These are phyloP conservation scores for Eragrostis nindensis DNA, from an alignment of 176 grass and related monocot genomes.

Conservation along the genomic window DNA sequence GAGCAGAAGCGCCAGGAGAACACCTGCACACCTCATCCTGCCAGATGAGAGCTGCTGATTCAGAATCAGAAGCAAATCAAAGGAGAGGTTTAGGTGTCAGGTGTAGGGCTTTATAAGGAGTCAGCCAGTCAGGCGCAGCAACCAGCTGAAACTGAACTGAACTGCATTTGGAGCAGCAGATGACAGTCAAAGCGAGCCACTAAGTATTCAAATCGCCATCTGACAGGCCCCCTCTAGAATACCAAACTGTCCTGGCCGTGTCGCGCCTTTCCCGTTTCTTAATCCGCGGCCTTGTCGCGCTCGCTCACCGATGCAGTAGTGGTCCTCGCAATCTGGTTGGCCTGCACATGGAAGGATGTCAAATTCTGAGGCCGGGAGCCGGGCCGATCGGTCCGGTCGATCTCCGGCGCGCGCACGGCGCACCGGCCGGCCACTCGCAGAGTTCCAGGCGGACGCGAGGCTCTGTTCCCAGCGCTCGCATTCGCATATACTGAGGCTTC, in stretches of 20 bases:
- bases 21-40: slow-evolving; percentile 39
- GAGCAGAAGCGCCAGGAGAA: slow-evolving; percentile 44
- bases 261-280: slow-evolving; percentile 38
- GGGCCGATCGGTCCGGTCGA: not conserved
- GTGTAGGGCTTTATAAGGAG: slow-evolving; percentile 51
- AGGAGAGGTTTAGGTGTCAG: slow-evolving; percentile 43
- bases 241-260: slow-evolving; percentile 44
- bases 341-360: slow-evolving; percentile 26
- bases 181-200: slow-evolving; percentile 48
- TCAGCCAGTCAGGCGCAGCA: not conserved
- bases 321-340: slow-evolving; percentile 32
- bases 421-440: slow-evolving; percentile 11
- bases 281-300: slow-evolving; percentile 44
- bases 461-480: not conserved
- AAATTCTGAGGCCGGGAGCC: not conserved
- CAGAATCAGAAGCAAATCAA: slow-evolving; percentile 26
- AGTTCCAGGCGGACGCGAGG: slow-evolving; percentile 6
- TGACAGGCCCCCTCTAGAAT: slow-evolving; percentile 54
- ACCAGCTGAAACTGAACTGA: not conserved
- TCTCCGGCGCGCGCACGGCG: slow-evolving; percentile 27
- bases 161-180: too few relatives aligned
- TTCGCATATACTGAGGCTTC: slow-evolving; percentile 37
- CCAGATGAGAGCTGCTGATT: slow-evolving; percentile 1
- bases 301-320: slow-evolving; percentile 42
- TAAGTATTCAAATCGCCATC: slow-evolving; percentile 48